phyloP scores from a whole-genome alignment of 257 asterid species.

The Scutellaria barbata region DNA sequence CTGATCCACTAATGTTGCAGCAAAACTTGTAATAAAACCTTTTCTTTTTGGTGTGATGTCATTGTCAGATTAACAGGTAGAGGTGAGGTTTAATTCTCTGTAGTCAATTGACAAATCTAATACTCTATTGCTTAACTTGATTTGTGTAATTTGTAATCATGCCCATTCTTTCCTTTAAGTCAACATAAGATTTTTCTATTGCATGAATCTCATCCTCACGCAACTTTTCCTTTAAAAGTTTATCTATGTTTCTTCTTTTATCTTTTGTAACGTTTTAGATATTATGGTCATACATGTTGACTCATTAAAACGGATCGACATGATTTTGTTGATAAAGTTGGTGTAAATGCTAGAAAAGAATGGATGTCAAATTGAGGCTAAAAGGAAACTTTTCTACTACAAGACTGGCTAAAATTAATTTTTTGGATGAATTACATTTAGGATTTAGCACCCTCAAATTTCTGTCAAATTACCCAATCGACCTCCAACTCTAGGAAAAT shows the following conservation, averaged over 20 bases:
- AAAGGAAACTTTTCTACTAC: too few relatives aligned
- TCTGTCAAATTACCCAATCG: too few relatives aligned
- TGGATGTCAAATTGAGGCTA: too few relatives aligned
- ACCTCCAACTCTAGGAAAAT: too few relatives aligned
- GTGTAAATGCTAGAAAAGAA: too few relatives aligned
- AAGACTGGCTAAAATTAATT: too few relatives aligned
- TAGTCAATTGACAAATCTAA: conserved; percentile 33
- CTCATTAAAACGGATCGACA: too few relatives aligned
- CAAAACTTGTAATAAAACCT: conserved; percentile 27
- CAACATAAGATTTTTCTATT: background rate
- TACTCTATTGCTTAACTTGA: conserved; percentile 33
- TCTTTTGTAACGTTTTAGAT: background rate
- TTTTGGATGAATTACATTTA: too few relatives aligned
- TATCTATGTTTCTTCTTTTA: background rate
- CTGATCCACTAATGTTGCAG: conserved; percentile 33
- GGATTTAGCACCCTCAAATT: too few relatives aligned
- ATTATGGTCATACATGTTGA: too few relatives aligned
- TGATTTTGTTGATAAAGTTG: too few relatives aligned
- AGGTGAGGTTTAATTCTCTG: conserved; percentile 26
- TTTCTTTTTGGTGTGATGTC: conserved; percentile 43
- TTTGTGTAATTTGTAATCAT: conserved; percentile 35
- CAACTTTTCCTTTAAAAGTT: background rate
- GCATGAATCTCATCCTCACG: too few relatives aligned
- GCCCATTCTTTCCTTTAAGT: conserved; percentile 15
- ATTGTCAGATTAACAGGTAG: conserved; percentile 34